phyloP scores from a whole-genome alignment of 352 stramenopile species.

The Phytophthora rubi region DNA sequence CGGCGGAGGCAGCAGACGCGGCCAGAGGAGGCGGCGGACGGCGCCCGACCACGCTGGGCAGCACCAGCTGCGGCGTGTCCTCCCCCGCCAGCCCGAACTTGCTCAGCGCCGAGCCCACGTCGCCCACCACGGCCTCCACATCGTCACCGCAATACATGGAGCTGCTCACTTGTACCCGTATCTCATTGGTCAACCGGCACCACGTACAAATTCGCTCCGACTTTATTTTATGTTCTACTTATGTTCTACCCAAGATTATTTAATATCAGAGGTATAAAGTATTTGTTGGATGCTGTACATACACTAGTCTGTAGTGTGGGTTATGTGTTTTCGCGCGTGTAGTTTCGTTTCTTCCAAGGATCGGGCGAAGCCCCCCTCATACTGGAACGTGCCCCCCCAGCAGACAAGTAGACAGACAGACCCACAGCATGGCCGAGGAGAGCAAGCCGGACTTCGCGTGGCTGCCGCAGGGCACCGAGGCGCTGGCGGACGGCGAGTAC shows the following conservation, averaged over 20 bases:
- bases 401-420: constrained; percentile 9
- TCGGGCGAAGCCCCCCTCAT: constrained; percentile 15
- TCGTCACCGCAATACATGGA: constrained; percentile 97
- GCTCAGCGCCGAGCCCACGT: constrained; percentile 90
- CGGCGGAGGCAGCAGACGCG: background rate
- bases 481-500: constrained; percentile 99
- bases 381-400: constrained; percentile 17
- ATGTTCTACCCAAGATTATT: background rate
- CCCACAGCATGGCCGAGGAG: constrained; percentile 60
- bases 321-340: no score
- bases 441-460: constrained; percentile 91
- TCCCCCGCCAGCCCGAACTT: constrained; percentile 96
- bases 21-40: constrained; percentile 25
- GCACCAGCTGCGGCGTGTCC: constrained; percentile 91
- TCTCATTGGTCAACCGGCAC: constrained; percentile 15
- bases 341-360: constrained; percentile 20
- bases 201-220: background rate
- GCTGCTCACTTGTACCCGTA: background rate
- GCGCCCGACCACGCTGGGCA: constrained; percentile 75
- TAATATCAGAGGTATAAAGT: no score
- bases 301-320: no score
- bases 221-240: background rate
- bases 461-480: constrained; percentile 94
- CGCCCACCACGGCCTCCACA: constrained; percentile 95
- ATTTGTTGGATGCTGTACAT: no score